Percentiles rank a stretch among this genome's conserved stretches.
phyloP scores from a whole-genome alignment of 164 flowering plant genomes.

The Magnolia changhungtana region DNA sequence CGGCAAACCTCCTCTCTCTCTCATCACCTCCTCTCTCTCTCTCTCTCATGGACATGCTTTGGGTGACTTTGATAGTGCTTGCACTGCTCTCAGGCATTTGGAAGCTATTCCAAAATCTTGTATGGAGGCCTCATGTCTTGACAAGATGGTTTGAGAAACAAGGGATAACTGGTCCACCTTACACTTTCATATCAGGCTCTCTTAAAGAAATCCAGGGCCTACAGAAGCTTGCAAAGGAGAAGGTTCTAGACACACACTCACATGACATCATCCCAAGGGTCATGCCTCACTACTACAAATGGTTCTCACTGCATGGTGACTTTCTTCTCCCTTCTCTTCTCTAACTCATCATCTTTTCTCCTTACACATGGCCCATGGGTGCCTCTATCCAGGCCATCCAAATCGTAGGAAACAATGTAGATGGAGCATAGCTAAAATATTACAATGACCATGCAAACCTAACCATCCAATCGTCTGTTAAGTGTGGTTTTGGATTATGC shows the following conservation, averaged over 20 bases:
- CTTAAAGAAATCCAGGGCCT: background rate
- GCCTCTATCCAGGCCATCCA: background rate
- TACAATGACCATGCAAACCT: too few species aligned
- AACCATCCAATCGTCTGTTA: too few species aligned
- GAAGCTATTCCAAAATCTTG: background rate
- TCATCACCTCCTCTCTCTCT: too few species aligned
- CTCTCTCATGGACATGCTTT: background rate
- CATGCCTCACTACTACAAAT: background rate
- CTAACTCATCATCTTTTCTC: background rate
- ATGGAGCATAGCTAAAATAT: too few species aligned
- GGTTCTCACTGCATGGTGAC: background rate
- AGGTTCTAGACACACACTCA: background rate
- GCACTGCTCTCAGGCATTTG: background rate
- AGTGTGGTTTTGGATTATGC: too few species aligned
- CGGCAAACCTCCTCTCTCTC: too few species aligned
- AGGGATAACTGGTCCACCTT: background rate
- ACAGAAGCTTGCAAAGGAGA: background rate
- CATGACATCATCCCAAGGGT: constrained; percentile 5
- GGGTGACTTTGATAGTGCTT: background rate
- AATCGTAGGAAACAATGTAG: background rate
- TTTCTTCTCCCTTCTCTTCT: background rate
- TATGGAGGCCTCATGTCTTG: background rate
- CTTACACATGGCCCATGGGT: background rate
- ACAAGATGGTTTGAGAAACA: background rate
- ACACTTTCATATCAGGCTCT: background rate